A percentile compares a stretch with the other conserved stretches of the same genome.
These are phyloP conservation scores for Exophiala sideris DNA, from an alignment of 2,329 filamentous ascomycete genomes.

Conservation along the genomic window DNA sequence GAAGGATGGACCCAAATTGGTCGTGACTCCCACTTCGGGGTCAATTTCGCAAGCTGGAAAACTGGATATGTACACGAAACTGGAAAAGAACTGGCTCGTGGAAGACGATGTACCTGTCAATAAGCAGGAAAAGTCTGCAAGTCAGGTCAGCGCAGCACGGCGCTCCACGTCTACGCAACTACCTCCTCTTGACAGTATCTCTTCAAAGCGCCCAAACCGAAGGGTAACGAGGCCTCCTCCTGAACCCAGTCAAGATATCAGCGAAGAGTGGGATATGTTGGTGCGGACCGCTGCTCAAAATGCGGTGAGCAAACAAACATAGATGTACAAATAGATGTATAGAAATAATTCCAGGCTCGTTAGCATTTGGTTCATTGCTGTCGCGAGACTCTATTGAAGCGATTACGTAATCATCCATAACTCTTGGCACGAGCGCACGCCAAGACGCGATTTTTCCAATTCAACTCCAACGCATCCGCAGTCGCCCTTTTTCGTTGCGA, in stretches of 20 bases:
- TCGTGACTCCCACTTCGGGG: conserved; percentile 16
- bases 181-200: conserved; percentile 3
- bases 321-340: conserved; percentile 16
- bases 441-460: neutral
- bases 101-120: conserved; percentile 21
- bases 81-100: conserved; percentile 14
- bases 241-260: conserved; percentile 16
- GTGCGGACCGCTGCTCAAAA: conserved; percentile 1
- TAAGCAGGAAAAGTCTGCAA: conserved; percentile 1
- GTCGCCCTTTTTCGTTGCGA: neutral
- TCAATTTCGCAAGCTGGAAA: conserved; percentile 21
- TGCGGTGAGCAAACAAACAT: conserved; percentile 2
- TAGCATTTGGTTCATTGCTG: neutral
- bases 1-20: conserved; percentile 23
- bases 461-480: neutral
- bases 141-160: neutral
- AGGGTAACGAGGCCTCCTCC: conserved; percentile 1
- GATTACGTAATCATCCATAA: neutral
- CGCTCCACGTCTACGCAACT: conserved; percentile 6
- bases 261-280: conserved; percentile 14
- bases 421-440: conserved; percentile 5
- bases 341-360: neutral
- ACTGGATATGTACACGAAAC: conserved; percentile 17
- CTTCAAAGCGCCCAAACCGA: neutral
- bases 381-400: neutral